phyloP scores from a whole-genome alignment of 192 early-diverging fungal species.

The Coemansia sp. region DNA sequence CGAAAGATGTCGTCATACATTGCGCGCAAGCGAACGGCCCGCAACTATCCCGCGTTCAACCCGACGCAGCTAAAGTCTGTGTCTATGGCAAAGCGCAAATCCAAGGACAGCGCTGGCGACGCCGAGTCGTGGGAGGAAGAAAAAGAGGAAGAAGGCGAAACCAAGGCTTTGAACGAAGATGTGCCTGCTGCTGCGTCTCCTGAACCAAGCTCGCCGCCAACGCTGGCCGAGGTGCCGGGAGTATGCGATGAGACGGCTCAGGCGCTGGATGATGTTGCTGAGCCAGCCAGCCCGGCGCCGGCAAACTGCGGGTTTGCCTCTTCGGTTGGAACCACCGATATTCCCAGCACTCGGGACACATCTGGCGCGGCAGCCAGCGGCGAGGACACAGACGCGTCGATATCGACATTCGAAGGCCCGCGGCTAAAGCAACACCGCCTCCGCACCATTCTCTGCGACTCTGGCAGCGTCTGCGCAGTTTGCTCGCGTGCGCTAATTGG shows the following conservation, averaged over 20 bases:
- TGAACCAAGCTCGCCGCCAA: neutral
- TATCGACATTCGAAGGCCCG: conserved; percentile 49
- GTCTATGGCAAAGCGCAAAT: neutral
- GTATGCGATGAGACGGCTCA: neutral
- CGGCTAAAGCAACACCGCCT: conserved; percentile 48
- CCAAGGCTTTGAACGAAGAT: too few species aligned
- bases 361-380: conserved; percentile 7
- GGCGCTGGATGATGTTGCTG: neutral
- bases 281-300: neutral
- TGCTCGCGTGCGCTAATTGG: conserved; percentile 34
- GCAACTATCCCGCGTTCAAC: conserved; percentile 41
- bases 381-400: conserved; percentile 47
- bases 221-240: neutral
- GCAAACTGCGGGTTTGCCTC: neutral
- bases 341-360: neutral
- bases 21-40: conserved; percentile 17
- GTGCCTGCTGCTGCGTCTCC: neutral
- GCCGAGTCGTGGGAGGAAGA: conserved; percentile 2
- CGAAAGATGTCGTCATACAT: conserved; percentile 51
- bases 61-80: conserved; percentile 24
- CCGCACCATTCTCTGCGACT: conserved; percentile 46
- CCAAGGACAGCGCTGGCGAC: neutral
- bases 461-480: conserved; percentile 29
- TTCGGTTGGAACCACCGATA: neutral
- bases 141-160: too few species aligned